Conservation (phyloP, 257 asterid genomes). For the Solanum chilense region DNA sequence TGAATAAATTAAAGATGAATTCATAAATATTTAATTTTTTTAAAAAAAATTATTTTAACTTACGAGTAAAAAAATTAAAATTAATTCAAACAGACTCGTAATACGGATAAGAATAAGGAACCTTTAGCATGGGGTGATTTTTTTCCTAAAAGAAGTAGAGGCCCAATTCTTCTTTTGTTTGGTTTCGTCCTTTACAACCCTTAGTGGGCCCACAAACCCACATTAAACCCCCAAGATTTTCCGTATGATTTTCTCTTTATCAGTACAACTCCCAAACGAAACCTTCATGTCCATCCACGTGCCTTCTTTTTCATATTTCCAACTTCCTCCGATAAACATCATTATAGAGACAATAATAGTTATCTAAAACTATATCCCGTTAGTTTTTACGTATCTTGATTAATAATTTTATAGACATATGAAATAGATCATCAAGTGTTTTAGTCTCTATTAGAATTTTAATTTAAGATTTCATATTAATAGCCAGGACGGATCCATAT, state of each 20-base stretch:
- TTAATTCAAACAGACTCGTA: too few species aligned
- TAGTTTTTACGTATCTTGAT: too few species aligned
- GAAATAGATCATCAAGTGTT: background rate
- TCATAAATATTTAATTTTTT: too few species aligned
- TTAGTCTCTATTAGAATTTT: background rate
- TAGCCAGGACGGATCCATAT: accelerated
- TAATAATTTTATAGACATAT: background rate
- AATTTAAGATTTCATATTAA: background rate
- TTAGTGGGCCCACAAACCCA: background rate
- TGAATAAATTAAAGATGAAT: too few species aligned
- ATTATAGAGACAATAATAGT: too few species aligned
- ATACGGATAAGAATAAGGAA: background rate
- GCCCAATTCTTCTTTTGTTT: background rate
- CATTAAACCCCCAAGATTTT: background rate
- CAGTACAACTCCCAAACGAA: background rate
- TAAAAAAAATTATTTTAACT: too few species aligned
- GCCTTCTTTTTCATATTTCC: background rate
- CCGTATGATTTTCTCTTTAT: background rate
- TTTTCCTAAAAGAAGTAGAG: background rate
- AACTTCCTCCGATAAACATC: background rate
- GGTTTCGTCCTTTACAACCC: background rate
- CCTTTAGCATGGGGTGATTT: background rate
- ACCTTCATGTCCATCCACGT: background rate
- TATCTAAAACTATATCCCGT: too few species aligned
- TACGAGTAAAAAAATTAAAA: accelerated